Base-by-base conservation (phyloP, 2,329 filamentous ascomycete genomes). In the Pseudogymnoascus sp. region DNA sequence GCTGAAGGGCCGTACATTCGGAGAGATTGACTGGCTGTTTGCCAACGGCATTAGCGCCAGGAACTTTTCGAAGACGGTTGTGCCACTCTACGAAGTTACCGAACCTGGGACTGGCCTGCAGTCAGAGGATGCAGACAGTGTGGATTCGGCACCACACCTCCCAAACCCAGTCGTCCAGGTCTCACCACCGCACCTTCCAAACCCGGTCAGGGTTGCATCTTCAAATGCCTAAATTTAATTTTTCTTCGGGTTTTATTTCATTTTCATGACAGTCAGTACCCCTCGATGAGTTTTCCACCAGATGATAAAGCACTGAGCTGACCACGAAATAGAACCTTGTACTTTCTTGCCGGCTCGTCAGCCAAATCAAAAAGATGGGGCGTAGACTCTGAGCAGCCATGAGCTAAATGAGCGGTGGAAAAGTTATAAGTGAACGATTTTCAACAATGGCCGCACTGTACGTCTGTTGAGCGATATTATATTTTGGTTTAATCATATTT, bases 21-120 rank as follows among this genome's bases (percentile, higher is more conserved):
- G 90, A 6, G 91, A 96, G 74, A 77, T 96, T 61, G 91, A 96
- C 72, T 69, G 95, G 57, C 78, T 96, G 57, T 96, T 96, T 69
- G 89, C 96, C 75, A 80, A 83, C 64, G 77, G 81, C 1, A 76
- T 93, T 11, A 67, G 69, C 43, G 74, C 74, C 20, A 65, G 74
- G 25, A 73, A 74, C 9, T 77, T 73, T 58, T 61, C 66, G 7
- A 67, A 7, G 2, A 71, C 70, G 4, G 3, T 8, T 32, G 47
- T 54, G 28, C 47, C 47, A 32, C 47, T 54, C 12, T 54, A 32
- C 47, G 47, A 54, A n/a, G 32, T n/a, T 54, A 16, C n/a, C 28
- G 47, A 54, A 54, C n/a, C 9, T 4, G 28, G 16, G 28, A 18
- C 11, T 54, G 28, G 18, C 16, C 47, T 32, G 20, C 25, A 54